Evolutionary conservation across 257 asterid genomes (phyloP), one percentile per base, ranked within the genome.

Genomic region (Nicotiana paniculata): DNA sequence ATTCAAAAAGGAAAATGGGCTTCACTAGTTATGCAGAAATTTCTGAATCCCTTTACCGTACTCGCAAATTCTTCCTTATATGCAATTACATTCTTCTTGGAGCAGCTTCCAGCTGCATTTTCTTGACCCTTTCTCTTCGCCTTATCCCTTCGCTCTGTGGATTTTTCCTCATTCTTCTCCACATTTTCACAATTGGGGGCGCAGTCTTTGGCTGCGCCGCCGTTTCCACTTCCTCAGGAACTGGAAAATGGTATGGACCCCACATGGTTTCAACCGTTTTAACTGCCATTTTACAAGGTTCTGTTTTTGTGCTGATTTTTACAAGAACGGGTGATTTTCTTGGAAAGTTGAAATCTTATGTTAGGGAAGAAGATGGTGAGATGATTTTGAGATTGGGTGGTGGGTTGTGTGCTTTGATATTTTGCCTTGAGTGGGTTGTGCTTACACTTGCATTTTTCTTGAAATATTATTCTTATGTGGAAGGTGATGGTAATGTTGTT

Each of bases 241-340:
- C 92, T 66, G 89, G 90, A 0, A 91, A 89, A 59, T 86, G 93
- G 94, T 95, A 95, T 82, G 98, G 97, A 35, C 93, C 97, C 2
- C 98, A 93, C 91, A 95, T 92, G 97, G 92, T 90, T 26, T 92
- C 95, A 11, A 92, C 98, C 0, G 99, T 93, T 13, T 90, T 93
- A 16, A 93, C 98, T 2, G 98, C 99, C 28, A 92, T 95, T 68
- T 93, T 95, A 77, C 98, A 95, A 82, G 99, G 99, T 18, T 91
- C 98, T 17, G 96, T 91, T 0, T 93, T 97, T 0, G 93, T 93
- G 30, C 95, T 95, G 68, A 93, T 95, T 30, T 95, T 90, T 88
- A 92, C 97, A 6, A 89, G 93, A 9, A 93, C 97, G 0, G 43
- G 89, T 2, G 97, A 95, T 46, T 95, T 95, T 86, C 90, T 95